Percentiles rank a stretch among this genome's conserved stretches.
These are phyloP conservation scores for Xylaria telfairii DNA, from an alignment of 495 filamentous ascomycete genomes.

Conservation along the genomic window DNA sequence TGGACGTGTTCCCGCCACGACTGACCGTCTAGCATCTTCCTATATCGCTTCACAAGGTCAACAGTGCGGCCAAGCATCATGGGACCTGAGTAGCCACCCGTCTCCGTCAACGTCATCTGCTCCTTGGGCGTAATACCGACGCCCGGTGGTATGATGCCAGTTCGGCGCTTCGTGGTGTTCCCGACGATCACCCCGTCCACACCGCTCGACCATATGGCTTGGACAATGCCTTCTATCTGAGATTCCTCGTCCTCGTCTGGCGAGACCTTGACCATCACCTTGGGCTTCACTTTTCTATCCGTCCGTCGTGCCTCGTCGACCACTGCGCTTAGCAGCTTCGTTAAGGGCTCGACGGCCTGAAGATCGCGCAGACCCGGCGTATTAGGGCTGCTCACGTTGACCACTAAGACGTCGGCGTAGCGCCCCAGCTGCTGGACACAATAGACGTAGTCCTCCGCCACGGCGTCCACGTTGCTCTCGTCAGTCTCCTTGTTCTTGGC, in stretches of 20 bases:
- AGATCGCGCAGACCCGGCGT: conserved; percentile 86
- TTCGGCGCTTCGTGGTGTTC: conserved; percentile 88
- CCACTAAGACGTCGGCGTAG: conserved; percentile 93
- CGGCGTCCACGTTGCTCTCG: conserved; percentile 81
- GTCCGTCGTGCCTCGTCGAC: conserved; percentile 74
- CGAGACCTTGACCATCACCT: conserved; percentile 95
- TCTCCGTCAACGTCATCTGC: conserved; percentile 69
- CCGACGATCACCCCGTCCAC: conserved; percentile 97
- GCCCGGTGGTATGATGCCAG: conserved; percentile 68
- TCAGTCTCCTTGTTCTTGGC: conserved; percentile 95
- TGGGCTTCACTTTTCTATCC: conserved; percentile 73
- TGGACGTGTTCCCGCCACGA: conserved; percentile 35
- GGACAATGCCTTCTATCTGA: conserved; percentile 85
- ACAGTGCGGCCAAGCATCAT: conserved; percentile 81
- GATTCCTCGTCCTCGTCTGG: conserved; percentile 87
- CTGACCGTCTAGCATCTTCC: conserved; percentile 69
- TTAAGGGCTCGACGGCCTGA: conserved; percentile 81
- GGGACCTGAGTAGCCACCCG: conserved; percentile 89
- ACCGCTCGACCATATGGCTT: conserved; percentile 81
- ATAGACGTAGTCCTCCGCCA: conserved; percentile 82
- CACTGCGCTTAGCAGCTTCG: conserved; percentile 78
- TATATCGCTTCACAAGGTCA: conserved; percentile 77
- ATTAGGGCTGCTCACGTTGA: conserved; percentile 97
- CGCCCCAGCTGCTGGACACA: conserved; percentile 80
- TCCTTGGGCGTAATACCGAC: conserved; percentile 70